Evolutionary conservation across 805 yeast genomes (phyloP).

Genomic region (Schwanniomyces vanrijiae): DNA sequence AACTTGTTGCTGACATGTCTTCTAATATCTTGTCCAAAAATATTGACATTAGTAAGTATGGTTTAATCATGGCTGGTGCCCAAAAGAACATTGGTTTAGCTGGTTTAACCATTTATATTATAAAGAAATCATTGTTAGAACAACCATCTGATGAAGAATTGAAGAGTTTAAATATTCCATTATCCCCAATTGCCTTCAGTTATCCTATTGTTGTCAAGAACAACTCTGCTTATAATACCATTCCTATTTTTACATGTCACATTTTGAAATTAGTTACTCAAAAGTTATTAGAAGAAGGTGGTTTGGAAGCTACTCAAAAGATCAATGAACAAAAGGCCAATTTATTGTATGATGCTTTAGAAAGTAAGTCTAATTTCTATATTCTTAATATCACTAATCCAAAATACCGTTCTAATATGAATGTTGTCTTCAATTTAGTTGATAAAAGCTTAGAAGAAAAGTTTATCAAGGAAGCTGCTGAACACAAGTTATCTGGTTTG

Average conservation of each 20-base stretch:
- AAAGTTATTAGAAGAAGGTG: slow-evolving; percentile 66
- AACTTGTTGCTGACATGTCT: slow-evolving; percentile 91
- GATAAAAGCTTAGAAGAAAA: slow-evolving; percentile 62
- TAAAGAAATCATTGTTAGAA: slow-evolving; percentile 75
- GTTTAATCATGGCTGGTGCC: slow-evolving; percentile 95
- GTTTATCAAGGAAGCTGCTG: slow-evolving; percentile 70
- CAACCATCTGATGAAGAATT: slow-evolving; percentile 65
- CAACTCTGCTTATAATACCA: slow-evolving; percentile 93
- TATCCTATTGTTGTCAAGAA: slow-evolving; percentile 83
- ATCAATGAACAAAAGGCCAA: slow-evolving; percentile 62
- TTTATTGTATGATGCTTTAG: slow-evolving; percentile 64
- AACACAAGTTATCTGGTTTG: slow-evolving; percentile 64
- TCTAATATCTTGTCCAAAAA: slow-evolving; percentile 84
- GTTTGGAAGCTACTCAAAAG: slow-evolving; percentile 60
- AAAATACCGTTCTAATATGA: slow-evolving; percentile 78
- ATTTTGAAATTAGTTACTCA: slow-evolving; percentile 77
- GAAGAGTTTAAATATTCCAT: slow-evolving; percentile 60
- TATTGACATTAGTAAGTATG: slow-evolving; percentile 81
- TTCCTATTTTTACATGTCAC: slow-evolving; percentile 90
- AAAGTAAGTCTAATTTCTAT: slow-evolving; percentile 63
- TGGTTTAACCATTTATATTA: slow-evolving; percentile 88
- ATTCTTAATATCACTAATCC: slow-evolving; percentile 61
- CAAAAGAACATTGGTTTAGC: slow-evolving; percentile 98
- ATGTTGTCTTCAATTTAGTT: slow-evolving; percentile 81
- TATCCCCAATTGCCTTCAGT: slow-evolving; percentile 86